Percentiles rank a stretch among this genome's conserved stretches.
These are phyloP conservation scores for Brettanomyces nanus DNA, from an alignment of 805 yeast species.

Conservation along the genomic window DNA sequence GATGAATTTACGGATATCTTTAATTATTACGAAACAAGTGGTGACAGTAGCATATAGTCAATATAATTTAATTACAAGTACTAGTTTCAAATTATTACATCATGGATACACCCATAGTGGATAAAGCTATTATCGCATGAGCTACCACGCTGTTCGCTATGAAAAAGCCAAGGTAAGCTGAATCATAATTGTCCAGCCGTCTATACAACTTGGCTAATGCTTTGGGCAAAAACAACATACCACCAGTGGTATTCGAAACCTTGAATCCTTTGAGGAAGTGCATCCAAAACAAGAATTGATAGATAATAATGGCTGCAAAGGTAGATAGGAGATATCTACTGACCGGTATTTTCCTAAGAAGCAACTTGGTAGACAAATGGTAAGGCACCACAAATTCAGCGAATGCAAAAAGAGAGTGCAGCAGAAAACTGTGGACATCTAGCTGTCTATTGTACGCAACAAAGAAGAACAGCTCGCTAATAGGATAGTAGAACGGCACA, in stretches of 20 bases:
- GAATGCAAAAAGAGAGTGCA: background rate
- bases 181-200: conserved; percentile 2
- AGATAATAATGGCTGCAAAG: background rate
- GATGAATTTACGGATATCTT: conserved; percentile 1
- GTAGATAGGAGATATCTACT: background rate
- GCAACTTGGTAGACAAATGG: background rate
- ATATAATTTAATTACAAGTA: background rate
- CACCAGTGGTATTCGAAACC: conserved; percentile 1
- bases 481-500: conserved; percentile 3
- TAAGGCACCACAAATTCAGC: background rate
- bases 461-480: conserved; percentile 1
- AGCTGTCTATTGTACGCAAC: conserved; percentile 1
- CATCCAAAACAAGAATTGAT: background rate
- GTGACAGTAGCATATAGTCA: background rate
- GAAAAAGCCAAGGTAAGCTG: background rate
- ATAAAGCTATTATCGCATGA: background rate
- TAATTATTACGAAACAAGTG: conserved; percentile 3
- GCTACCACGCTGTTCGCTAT: background rate
- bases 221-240: background rate
- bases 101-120: background rate
- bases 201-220: background rate
- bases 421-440: background rate
- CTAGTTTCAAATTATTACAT: background rate
- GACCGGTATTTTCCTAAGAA: background rate
- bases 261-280: conserved; percentile 3